Base-by-base conservation (phyloP, 1,284 basidiomycete species). In the Dichomitus squalens region DNA sequence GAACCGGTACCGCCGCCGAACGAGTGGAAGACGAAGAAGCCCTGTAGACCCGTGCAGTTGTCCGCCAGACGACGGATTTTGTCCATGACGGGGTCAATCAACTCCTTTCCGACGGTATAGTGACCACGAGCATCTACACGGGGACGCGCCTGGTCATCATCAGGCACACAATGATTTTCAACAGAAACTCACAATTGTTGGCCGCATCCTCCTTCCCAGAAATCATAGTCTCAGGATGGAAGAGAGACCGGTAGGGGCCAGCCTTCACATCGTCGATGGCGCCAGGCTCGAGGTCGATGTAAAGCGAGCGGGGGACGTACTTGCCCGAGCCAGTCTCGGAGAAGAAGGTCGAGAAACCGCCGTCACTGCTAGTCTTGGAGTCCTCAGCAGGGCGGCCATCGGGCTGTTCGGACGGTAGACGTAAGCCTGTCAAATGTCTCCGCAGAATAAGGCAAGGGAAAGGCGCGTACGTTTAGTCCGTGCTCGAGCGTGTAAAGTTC, bases 11-110 rank as follows among this genome's bases (percentile, higher is more conserved):
- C 97, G 76, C 97, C 97, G 73, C 97, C 97, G 72, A 98, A 98
- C 44, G 97, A 99, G 82, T 99, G 97, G 88, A 99, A 99, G 72
- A 99, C 95, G 75, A 99, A 99, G 87, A 99, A 99, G 68, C 97
- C 96, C 78, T 99, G 97, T 44, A 99, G 89, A 73, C 97, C 97
- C 44, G 90, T 89, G 82, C 96, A 98, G 80, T 96, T 97, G 79
- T 99, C 97, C 57, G 96, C 94, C 64, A 99, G 88, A 68, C 94
- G 90, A 72, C 97, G 93, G 65, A 98, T 81, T 75, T 92, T 95
- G 79, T 99, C 97, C 86, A 98, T 93, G 57, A 96, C 95, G 53
- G 88, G 84, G 70, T 92, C 90, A 53, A 95, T 93, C 68, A 91
- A 87, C 77, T 98, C 96, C 78, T 98, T 98, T 66, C 96, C 96